Evolutionary conservation across 768 basidiomycete species (phyloP).

Genomic region (Rhizopogon vulgaris): DNA sequence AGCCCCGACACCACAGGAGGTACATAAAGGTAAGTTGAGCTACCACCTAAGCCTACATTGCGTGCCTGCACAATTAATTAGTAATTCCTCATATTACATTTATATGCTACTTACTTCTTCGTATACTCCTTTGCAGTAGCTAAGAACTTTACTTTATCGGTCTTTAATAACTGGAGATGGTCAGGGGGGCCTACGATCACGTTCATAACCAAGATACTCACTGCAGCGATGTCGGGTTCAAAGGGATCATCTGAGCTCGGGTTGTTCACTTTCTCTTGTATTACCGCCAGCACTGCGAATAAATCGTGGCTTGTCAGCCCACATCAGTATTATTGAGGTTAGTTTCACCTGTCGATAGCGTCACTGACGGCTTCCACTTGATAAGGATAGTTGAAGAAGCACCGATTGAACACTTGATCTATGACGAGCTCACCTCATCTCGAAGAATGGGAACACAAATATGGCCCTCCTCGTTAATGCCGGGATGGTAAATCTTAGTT

Average conservation of each 20-base stretch:
- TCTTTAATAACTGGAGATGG: conserved; percentile 58
- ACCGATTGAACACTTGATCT: conserved; percentile 1
- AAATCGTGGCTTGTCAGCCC: not conserved
- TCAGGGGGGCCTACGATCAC: conserved; percentile 1
- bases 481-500: conserved; percentile 87
- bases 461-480: conserved; percentile 82
- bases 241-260: conserved; percentile 86
- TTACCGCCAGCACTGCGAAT: conserved; percentile 57
- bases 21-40: not conserved
- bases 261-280: conserved; percentile 84
- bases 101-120: conserved; percentile 51
- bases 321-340: not conserved
- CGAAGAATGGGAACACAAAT: conserved; percentile 82
- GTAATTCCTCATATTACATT: too few species aligned
- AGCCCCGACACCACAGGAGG: not conserved
- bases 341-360: conserved; percentile 55
- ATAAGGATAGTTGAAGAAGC: conserved; percentile 1
- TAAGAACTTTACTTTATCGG: conserved; percentile 68
- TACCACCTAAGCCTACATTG: not conserved
- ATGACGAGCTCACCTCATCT: conserved; percentile 57
- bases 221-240: conserved; percentile 80
- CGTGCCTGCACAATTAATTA: not conserved
- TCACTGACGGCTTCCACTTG: conserved; percentile 84
- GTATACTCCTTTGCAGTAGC: conserved; percentile 79
- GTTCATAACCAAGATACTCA: conserved; percentile 30